Evolutionary conservation across 768 basidiomycete species (phyloP).

Genomic region (Amanita muscaria): DNA sequence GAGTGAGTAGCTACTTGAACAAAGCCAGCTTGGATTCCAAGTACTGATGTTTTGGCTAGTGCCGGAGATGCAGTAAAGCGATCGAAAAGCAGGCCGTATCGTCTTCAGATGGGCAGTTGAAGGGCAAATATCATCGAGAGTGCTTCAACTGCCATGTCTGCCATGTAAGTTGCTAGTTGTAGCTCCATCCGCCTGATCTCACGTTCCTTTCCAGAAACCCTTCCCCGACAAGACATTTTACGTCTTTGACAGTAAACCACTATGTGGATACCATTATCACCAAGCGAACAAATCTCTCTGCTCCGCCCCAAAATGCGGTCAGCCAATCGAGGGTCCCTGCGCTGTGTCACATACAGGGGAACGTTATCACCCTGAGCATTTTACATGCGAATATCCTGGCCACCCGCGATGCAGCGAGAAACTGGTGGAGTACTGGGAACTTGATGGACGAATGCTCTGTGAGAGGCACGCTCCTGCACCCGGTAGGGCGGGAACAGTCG

Average conservation of each 20-base stretch:
- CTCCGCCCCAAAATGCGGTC: conserved; percentile 65
- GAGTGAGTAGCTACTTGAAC: conserved; percentile 38
- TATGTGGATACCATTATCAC: conserved; percentile 90
- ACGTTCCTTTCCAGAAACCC: conserved; percentile 47
- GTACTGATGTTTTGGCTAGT: conserved; percentile 33
- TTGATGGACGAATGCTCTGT: conserved; percentile 79
- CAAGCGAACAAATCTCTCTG: conserved; percentile 88
- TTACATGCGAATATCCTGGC: conserved; percentile 68
- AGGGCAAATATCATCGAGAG: conserved; percentile 88
- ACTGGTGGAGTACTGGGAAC: conserved; percentile 83
- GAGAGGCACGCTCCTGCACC: conserved; percentile 58
- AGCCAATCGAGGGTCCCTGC: conserved; percentile 91
- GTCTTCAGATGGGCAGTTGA: conserved; percentile 86
- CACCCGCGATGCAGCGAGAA: conserved; percentile 40
- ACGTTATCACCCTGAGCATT: conserved; percentile 83
- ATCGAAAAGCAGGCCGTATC: conserved; percentile 92
- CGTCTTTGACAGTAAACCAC: conserved; percentile 82
- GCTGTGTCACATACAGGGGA: conserved; percentile 77
- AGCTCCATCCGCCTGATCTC: not conserved
- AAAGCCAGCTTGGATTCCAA: conserved; percentile 3
- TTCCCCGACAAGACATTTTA: conserved; percentile 92
- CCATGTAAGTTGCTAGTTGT: conserved; percentile 38
- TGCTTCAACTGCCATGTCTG: conserved; percentile 88
- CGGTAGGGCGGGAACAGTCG: conserved; percentile 12
- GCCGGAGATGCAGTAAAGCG: conserved; percentile 76